These are phyloP conservation scores for Paramecium biaurelia DNA, from an alignment of 73 alveolate species.

Conservation along the genomic window DNA sequence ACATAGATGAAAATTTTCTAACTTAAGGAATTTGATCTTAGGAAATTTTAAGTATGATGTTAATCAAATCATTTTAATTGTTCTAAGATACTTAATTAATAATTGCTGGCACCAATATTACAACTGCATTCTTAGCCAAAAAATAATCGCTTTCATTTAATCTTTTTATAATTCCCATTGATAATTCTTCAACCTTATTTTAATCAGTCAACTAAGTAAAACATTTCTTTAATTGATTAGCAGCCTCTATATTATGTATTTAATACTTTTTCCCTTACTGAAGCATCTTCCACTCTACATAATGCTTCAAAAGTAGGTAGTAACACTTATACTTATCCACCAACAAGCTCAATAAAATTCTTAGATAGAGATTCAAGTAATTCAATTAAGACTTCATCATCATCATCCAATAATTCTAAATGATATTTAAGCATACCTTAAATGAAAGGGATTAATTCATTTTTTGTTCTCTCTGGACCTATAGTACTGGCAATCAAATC, in stretches of 20 bases:
- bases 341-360: slow-evolving; percentile 86
- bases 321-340: slow-evolving; percentile 83
- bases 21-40: slow-evolving; percentile 56
- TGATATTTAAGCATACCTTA: slow-evolving; percentile 68
- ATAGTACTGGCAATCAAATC: slow-evolving; percentile 84
- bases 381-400: slow-evolving; percentile 93
- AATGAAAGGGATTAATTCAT: slow-evolving; percentile 94
- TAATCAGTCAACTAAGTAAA: slow-evolving; percentile 43
- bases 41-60: slow-evolving; percentile 20
- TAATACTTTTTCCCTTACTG: slow-evolving; percentile 81
- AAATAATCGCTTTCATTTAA: slow-evolving; percentile 76
- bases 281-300: slow-evolving; percentile 79
- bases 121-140: slow-evolving; percentile 74
- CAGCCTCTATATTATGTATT: slow-evolving; percentile 57
- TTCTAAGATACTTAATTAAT: slow-evolving; percentile 68
- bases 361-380: slow-evolving; percentile 86
- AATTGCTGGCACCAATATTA: slow-evolving; percentile 70
- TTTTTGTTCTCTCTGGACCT: slow-evolving; percentile 94
- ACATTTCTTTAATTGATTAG: slow-evolving; percentile 66
- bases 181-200: slow-evolving; percentile 70
- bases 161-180: slow-evolving; percentile 69
- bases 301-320: slow-evolving; percentile 79
- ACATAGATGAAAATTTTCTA: slow-evolving; percentile 55
- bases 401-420: slow-evolving; percentile 93
- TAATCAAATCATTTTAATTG: slow-evolving; percentile 66